These are phyloP conservation scores for Termitomyces titanicus DNA, from an alignment of 768 basidiomycete species.

Conservation along the genomic window DNA sequence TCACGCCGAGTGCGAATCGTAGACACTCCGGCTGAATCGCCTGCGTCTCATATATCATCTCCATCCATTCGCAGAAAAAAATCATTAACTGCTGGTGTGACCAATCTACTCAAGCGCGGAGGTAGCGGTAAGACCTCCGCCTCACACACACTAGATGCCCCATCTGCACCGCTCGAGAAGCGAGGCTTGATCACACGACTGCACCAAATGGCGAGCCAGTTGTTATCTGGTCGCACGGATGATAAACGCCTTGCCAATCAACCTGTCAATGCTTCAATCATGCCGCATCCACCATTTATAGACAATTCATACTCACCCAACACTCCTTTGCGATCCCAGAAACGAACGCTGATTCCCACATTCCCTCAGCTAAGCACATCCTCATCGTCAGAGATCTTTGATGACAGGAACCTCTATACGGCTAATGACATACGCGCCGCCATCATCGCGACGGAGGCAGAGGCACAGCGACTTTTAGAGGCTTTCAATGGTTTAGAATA, in stretches of 20 bases:
- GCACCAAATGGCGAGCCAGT: constrained; percentile 28
- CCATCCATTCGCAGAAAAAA: constrained; percentile 19
- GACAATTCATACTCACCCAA: constrained; percentile 9
- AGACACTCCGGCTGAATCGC: constrained; percentile 5
- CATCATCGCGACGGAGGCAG: constrained; percentile 61
- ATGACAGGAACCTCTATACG: constrained; percentile 51
- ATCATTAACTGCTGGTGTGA: constrained; percentile 27
- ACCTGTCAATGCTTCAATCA: constrained; percentile 16
- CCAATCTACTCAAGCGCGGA: constrained; percentile 36
- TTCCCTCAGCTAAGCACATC: constrained; percentile 19
- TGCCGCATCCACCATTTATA: constrained; percentile 12
- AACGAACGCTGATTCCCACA: constrained; percentile 15
- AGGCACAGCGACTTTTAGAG: constrained; percentile 56
- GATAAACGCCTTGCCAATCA: constrained; percentile 16
- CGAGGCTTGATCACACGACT: constrained; percentile 29
- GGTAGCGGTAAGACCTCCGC: constrained; percentile 27
- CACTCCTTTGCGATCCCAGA: constrained; percentile 10
- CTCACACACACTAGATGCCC: background rate
- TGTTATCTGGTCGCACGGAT: constrained; percentile 24
- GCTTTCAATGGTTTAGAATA: constrained; percentile 69
- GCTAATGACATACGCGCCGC: constrained; percentile 55
- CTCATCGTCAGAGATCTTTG: constrained; percentile 36
- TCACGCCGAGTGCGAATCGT: constrained; percentile 6
- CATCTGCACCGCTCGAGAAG: constrained; percentile 15
- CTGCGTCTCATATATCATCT: constrained; percentile 10